Conservation (phyloP, 805 yeast genomes). For the Novakomyces olei region DNA sequence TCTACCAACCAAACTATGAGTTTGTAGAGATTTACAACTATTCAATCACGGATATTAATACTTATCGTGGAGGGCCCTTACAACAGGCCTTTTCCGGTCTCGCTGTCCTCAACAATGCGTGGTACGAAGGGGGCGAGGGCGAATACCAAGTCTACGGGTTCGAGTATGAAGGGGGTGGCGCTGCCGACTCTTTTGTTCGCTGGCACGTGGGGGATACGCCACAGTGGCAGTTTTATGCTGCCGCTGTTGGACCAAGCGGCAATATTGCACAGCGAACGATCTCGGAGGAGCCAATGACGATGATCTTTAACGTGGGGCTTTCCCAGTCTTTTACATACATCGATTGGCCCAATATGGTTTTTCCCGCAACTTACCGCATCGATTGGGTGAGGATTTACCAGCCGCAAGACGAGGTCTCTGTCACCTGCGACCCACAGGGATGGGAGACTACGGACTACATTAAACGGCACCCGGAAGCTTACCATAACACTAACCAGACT, state of each 20-base stretch:
- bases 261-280: constrained; percentile 66
- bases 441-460: constrained; percentile 78
- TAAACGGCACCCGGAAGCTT: constrained; percentile 42
- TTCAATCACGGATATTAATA: constrained; percentile 56
- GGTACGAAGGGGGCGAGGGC: constrained; percentile 46
- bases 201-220: constrained; percentile 76
- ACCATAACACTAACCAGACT: constrained; percentile 46
- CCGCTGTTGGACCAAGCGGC: constrained; percentile 73
- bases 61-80: constrained; percentile 78
- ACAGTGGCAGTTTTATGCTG: constrained; percentile 48
- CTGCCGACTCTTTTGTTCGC: constrained; percentile 48
- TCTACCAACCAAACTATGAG: constrained; percentile 81
- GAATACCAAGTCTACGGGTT: constrained; percentile 51
- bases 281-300: constrained; percentile 81
- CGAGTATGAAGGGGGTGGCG: constrained; percentile 49
- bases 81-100: constrained; percentile 83
- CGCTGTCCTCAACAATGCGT: constrained; percentile 51
- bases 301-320: constrained; percentile 68
- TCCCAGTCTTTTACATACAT: constrained; percentile 87
- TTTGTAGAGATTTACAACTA: constrained; percentile 50
- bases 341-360: constrained; percentile 25
- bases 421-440: constrained; percentile 72
- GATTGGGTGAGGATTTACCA: constrained; percentile 89
- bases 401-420: constrained; percentile 23
- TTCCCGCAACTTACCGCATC: constrained; percentile 56